phyloP scores from a whole-genome alignment of 2,329 filamentous ascomycete species.

The Diaporthe citrichinensis region DNA sequence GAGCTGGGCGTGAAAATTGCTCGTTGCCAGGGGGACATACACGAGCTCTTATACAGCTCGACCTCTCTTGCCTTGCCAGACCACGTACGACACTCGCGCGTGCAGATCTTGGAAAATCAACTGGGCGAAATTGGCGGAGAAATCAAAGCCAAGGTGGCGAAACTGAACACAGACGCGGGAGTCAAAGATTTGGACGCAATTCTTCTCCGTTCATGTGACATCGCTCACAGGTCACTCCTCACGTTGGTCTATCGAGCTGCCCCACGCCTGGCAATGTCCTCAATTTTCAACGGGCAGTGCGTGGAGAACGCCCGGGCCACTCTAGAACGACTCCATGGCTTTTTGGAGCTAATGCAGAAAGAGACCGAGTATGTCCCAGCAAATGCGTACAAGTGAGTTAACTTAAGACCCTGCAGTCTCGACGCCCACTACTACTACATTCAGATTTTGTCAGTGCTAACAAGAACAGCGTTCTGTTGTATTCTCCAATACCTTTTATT shows the following conservation, averaged over 20 bases:
- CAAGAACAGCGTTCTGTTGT: neutral
- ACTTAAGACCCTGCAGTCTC: neutral
- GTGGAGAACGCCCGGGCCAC: neutral
- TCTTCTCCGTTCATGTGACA: neutral
- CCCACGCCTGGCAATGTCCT: neutral
- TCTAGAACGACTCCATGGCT: neutral
- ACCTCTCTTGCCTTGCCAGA: neutral
- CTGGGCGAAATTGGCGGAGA: neutral
- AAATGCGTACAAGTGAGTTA: neutral
- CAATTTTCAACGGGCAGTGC: neutral
- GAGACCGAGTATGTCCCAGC: neutral
- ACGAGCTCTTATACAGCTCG: neutral
- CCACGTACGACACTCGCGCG: neutral
- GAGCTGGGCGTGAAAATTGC: neutral
- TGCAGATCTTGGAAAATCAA: neutral
- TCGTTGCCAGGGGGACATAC: constrained; percentile 1
- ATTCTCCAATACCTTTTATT: neutral
- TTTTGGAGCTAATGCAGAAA: neutral
- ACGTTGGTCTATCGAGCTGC: neutral
- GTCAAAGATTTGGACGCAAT: neutral
- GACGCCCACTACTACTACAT: neutral
- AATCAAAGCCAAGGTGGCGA: neutral
- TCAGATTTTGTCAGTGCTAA: neutral
- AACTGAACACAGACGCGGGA: neutral
- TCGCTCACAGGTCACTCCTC: neutral